phyloP scores from a whole-genome alignment of 352 stramenopile species.

The Phytophthora quininea region DNA sequence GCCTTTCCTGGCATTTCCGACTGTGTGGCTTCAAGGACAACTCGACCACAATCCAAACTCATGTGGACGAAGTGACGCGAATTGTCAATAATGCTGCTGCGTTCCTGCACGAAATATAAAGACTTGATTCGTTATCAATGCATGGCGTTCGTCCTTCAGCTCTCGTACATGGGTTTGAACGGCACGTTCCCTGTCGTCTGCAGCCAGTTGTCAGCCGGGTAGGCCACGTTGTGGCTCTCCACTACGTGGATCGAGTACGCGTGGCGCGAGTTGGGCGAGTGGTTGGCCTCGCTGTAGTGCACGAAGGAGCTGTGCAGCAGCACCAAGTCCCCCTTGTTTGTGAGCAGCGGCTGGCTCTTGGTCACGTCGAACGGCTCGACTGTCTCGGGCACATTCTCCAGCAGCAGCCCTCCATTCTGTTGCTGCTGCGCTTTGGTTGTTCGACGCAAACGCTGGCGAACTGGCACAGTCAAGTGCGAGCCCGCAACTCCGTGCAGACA shows the following conservation, averaged over 20 bases:
- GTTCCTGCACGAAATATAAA: constrained; percentile 25
- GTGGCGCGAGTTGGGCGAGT: constrained; percentile 86
- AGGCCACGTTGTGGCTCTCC: constrained; percentile 88
- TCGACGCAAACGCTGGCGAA: constrained; percentile 88
- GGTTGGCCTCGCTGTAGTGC: constrained; percentile 95
- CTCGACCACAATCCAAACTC: constrained; percentile 17
- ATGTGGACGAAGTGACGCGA: constrained; percentile 22
- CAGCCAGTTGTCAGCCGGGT: constrained; percentile 94
- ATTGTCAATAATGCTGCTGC: constrained; percentile 30
- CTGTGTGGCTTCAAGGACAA: constrained; percentile 21
- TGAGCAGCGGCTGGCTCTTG: constrained; percentile 69
- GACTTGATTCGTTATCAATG: too few species aligned
- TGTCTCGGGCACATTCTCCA: constrained; percentile 64
- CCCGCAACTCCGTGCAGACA: constrained; percentile 93
- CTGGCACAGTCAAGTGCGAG: constrained; percentile 84
- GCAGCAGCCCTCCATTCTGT: constrained; percentile 45
- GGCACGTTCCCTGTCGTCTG: constrained; percentile 84
- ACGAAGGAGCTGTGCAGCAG: constrained; percentile 94
- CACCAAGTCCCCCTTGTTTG: constrained; percentile 94
- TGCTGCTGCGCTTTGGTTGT: constrained; percentile 58
- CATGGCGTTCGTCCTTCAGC: constrained; percentile 8
- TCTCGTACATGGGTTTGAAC: constrained; percentile 72
- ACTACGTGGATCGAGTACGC: constrained; percentile 97
- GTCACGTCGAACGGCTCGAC: constrained; percentile 65
- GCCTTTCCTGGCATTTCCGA: constrained; percentile 14